A percentile compares a stretch with the other conserved stretches of the same genome.
Evolutionary conservation across 192 early-diverging fungal genomes (phyloP).

Genomic region (Coemansia sp.): DNA sequence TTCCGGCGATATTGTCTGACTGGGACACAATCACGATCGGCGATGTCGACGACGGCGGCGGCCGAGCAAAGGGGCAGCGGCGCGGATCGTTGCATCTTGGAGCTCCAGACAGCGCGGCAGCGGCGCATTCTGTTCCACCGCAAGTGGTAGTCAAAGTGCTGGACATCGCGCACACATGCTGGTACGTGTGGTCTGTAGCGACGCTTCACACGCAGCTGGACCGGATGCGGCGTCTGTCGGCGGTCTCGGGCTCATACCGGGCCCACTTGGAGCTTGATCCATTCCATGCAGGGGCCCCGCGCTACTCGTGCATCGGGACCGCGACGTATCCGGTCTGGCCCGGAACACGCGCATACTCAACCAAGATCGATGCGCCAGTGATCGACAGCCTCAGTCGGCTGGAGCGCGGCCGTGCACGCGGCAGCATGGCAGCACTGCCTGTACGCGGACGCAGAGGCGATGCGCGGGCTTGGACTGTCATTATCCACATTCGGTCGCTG

Average conservation of each 20-base stretch:
- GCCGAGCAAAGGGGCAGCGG: background rate
- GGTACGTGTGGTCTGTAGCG: conserved; percentile 67
- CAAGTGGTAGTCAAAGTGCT: conserved; percentile 52
- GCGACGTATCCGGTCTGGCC: conserved; percentile 46
- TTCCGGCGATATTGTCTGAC: conserved; percentile 40
- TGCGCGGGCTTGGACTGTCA: conserved; percentile 34
- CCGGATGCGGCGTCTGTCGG: conserved; percentile 68
- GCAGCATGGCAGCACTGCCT: conserved; percentile 39
- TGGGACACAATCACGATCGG: conserved; percentile 33
- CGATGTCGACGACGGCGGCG: background rate
- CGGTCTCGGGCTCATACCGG: conserved; percentile 40
- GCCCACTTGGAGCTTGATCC: conserved; percentile 41
- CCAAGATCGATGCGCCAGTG: conserved; percentile 43
- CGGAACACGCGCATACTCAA: conserved; percentile 38
- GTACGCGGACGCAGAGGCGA: conserved; percentile 6
- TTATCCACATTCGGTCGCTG: conserved; percentile 35
- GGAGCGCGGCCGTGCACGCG: conserved; percentile 28
- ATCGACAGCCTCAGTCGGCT: conserved; percentile 34
- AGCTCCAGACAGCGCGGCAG: conserved; percentile 18
- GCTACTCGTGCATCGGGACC: conserved; percentile 44
- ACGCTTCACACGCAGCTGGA: conserved; percentile 60
- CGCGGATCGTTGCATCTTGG: conserved; percentile 4
- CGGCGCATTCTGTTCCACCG: conserved; percentile 22
- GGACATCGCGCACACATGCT: conserved; percentile 51
- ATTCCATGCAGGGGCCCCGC: conserved; percentile 33